These are phyloP conservation scores for Magnaporthiopsis rhizophila DNA, from an alignment of 2,329 filamentous ascomycete genomes.

Conservation along the genomic window DNA sequence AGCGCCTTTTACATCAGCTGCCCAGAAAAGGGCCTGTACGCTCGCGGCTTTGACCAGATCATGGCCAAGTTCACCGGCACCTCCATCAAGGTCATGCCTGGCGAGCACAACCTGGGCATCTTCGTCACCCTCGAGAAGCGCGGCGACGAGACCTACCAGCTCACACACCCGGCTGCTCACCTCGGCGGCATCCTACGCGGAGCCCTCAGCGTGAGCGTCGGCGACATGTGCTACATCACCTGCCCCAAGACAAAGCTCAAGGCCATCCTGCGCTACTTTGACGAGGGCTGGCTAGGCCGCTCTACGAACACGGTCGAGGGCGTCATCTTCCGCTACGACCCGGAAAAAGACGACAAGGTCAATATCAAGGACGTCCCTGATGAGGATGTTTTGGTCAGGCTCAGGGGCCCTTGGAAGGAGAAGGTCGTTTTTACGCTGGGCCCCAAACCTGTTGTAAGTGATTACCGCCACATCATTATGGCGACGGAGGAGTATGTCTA, in stretches of 20 bases:
- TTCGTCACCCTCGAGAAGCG: conserved; percentile 79
- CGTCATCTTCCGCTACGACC: conserved; percentile 83
- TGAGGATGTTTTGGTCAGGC: conserved; percentile 70
- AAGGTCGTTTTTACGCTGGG: conserved; percentile 55
- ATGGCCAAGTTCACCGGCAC: conserved; percentile 97
- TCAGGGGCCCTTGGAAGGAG: conserved; percentile 82
- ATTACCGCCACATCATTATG: background rate
- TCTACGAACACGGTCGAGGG: conserved; percentile 88
- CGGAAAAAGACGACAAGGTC: conserved; percentile 71
- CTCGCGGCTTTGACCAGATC: conserved; percentile 89
- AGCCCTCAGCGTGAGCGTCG: conserved; percentile 80
- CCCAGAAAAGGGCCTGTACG: conserved; percentile 79
- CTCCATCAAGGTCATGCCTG: conserved; percentile 82
- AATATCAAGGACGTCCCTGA: conserved; percentile 82
- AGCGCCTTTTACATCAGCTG: conserved; percentile 94
- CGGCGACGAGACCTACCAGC: conserved; percentile 83
- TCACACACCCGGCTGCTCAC: conserved; percentile 91
- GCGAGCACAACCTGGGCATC: conserved; percentile 90
- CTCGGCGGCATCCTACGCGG: conserved; percentile 82
- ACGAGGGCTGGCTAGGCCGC: conserved; percentile 90
- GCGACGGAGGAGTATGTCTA: background rate
- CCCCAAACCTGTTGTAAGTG: conserved; percentile 52
- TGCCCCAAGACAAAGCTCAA: conserved; percentile 89
- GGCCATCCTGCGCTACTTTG: conserved; percentile 83
- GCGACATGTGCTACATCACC: conserved; percentile 80